Conservation (phyloP, 805 yeast genomes). For the Starmera amethionina region DNA sequence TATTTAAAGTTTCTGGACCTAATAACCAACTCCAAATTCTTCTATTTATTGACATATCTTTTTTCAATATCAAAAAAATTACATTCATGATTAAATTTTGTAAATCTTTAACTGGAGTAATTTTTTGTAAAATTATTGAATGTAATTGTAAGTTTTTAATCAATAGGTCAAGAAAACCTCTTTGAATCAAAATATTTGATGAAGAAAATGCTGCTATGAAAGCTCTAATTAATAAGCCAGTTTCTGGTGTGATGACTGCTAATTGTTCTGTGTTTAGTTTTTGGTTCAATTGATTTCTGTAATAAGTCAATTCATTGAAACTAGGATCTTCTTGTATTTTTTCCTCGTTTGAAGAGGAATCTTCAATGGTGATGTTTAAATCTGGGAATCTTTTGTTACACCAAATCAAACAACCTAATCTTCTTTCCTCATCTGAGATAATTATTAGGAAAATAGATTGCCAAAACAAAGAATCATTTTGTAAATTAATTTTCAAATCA, state of each 20-base stretch:
- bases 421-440: conserved; percentile 68
- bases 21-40: conserved; percentile 89
- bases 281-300: conserved; percentile 13
- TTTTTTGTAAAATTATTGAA: conserved; percentile 41
- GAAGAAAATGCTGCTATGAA: conserved; percentile 57
- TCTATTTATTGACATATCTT: conserved; percentile 91
- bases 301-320: conserved; percentile 12
- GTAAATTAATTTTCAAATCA: conserved; percentile 41
- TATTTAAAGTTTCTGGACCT: conserved; percentile 50
- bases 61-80: conserved; percentile 58
- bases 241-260: conserved; percentile 61
- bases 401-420: conserved; percentile 82
- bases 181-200: conserved; percentile 64
- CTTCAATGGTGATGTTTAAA: conserved; percentile 28
- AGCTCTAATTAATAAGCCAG: conserved; percentile 71
- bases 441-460: conserved; percentile 65
- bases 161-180: conserved; percentile 83
- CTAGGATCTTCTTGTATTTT: conserved; percentile 4
- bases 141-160: conserved; percentile 57
- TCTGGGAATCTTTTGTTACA: conserved; percentile 56
- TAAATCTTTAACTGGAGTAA: conserved; percentile 44
- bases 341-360: conserved; percentile 4
- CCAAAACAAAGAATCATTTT: conserved; percentile 78
- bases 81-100: conserved; percentile 51
- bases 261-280: conserved; percentile 39